These are phyloP conservation scores for Epichloe brachyelytri DNA, from an alignment of 2,329 filamentous ascomycete species.

Conservation along the genomic window DNA sequence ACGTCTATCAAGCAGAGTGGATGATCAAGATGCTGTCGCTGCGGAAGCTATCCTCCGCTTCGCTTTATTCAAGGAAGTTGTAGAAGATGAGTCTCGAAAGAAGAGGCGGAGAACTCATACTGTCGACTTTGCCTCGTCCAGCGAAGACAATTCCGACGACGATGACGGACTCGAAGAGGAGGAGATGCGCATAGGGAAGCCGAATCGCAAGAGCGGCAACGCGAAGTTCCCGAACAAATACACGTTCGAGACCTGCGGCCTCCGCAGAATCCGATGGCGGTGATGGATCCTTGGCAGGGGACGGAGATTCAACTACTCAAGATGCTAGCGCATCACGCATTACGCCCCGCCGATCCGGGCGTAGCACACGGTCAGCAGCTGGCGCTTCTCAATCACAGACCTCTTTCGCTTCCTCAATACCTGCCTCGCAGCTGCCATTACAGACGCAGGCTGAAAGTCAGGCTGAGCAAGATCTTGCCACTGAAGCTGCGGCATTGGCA, in stretches of 20 bases:
- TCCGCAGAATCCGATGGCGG: conserved; percentile 16
- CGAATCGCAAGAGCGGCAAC: conserved; percentile 17
- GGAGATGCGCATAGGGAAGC: conserved; percentile 40
- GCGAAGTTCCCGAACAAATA: neutral
- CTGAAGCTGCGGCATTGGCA: conserved; percentile 27
- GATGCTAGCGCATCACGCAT: conserved; percentile 4
- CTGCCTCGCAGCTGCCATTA: conserved; percentile 53
- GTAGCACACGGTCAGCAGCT: conserved; percentile 23
- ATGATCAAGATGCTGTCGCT: conserved; percentile 75
- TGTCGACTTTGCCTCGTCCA: conserved; percentile 43
- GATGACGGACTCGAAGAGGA: conserved; percentile 44
- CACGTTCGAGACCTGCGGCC: neutral
- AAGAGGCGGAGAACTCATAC: conserved; percentile 62
- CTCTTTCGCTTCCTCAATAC: conserved; percentile 69
- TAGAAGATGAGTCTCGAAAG: conserved; percentile 67
- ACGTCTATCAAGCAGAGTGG: conserved; percentile 73
- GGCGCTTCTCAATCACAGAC: conserved; percentile 31
- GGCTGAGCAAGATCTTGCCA: conserved; percentile 33
- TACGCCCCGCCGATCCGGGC: conserved; percentile 29
- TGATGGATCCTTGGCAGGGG: conserved; percentile 13
- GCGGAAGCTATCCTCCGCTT: conserved; percentile 87
- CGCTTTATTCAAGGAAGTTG: conserved; percentile 91
- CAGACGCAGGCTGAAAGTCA: conserved; percentile 29
- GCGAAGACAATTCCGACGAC: conserved; percentile 44
- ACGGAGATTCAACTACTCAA: neutral